Percentiles rank a stretch among this genome's conserved stretches.
phyloP scores from a whole-genome alignment of 2,329 filamentous ascomycete species.

The Alternaria hordeiaustralica region DNA sequence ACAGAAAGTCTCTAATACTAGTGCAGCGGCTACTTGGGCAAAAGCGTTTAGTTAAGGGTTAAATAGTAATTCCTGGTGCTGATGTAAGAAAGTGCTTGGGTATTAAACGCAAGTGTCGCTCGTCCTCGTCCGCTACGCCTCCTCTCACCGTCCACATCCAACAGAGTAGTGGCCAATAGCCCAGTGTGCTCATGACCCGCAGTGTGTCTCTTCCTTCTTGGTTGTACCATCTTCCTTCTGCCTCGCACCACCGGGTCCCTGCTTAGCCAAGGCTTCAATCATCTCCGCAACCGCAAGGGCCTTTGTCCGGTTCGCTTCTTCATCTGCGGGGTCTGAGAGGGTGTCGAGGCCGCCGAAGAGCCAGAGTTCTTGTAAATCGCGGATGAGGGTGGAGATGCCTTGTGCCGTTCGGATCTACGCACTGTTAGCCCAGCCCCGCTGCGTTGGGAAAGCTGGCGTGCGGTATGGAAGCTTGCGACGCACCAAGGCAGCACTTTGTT shows the following conservation, averaged over 20 bases:
- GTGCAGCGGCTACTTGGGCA: not conserved
- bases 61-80: not conserved
- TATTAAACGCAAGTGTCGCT: not conserved
- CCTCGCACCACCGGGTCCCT: constrained; percentile 4
- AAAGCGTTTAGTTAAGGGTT: not conserved
- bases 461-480: constrained; percentile 11
- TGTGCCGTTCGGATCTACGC: constrained; percentile 64
- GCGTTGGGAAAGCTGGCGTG: not conserved
- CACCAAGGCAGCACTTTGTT: constrained; percentile 66
- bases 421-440: not conserved
- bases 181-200: not conserved
- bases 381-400: constrained; percentile 66
- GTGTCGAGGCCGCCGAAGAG: constrained; percentile 70
- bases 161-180: no score
- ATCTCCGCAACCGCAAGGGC: constrained; percentile 28
- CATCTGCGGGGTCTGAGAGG: constrained; percentile 46
- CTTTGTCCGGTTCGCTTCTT: constrained; percentile 25
- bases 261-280: constrained; percentile 32
- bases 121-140: not conserved
- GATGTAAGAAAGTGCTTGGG: not conserved
- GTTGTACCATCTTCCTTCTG: not conserved
- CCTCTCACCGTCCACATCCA: not conserved
- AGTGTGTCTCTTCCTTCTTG: constrained; percentile 1
- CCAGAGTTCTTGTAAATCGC: constrained; percentile 71
- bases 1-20: not conserved